phyloP scores from a whole-genome alignment of 2,329 filamentous ascomycete genomes.

The Metarhizium humberi region DNA sequence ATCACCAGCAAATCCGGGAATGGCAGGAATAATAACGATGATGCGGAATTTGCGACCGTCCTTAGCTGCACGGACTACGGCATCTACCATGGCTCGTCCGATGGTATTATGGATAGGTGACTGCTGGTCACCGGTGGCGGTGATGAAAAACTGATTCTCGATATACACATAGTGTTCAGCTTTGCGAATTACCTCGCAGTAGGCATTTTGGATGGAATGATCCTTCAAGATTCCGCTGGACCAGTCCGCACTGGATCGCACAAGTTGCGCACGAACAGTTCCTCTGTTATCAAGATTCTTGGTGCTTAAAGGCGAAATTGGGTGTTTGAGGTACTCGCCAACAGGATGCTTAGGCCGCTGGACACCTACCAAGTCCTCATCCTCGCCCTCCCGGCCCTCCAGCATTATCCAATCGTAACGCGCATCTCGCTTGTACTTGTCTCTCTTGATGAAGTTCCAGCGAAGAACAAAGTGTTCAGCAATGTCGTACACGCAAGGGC shows the following conservation, averaged over 20 bases:
- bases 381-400: conserved; percentile 62
- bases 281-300: conserved; percentile 60
- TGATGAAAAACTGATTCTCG: conserved; percentile 98
- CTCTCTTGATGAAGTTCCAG: conserved; percentile 95
- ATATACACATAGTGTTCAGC: conserved; percentile 94
- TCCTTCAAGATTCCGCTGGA: conserved; percentile 82
- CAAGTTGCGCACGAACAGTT: conserved; percentile 70
- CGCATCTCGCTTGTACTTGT: conserved; percentile 90
- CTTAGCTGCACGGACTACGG: conserved; percentile 69
- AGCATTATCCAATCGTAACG: conserved; percentile 79
- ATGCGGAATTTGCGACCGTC: conserved; percentile 83
- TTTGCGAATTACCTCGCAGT: conserved; percentile 73
- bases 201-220: conserved; percentile 81
- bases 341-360: conserved; percentile 84
- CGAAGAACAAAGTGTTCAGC: conserved; percentile 89
- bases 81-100: conserved; percentile 82
- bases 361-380: conserved; percentile 81
- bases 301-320: conserved; percentile 55
- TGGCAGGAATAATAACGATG: conserved; percentile 81
- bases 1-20: conserved; percentile 92
- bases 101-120: conserved; percentile 80
- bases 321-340: conserved; percentile 79
- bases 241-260: conserved; percentile 91
- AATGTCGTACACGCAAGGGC: conserved; percentile 85
- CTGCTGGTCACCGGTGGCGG: conserved; percentile 83